A percentile compares a stretch with the other conserved stretches of the same genome.
phyloP scores from a whole-genome alignment of 257 asterid genomes.

The Oldenlandia corymbosa region DNA sequence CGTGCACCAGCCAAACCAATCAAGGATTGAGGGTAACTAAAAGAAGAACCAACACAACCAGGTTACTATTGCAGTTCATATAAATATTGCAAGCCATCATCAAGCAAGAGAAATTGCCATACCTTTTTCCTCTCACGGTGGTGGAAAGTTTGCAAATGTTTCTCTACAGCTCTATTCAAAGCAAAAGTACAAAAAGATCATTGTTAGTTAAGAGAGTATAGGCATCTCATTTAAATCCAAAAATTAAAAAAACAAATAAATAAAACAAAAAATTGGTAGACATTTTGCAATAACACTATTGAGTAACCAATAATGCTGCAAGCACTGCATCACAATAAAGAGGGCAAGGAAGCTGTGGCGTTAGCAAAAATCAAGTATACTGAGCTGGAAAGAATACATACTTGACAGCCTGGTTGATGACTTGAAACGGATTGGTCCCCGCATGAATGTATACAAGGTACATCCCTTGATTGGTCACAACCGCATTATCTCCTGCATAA shows the following conservation, averaged over 20 bases:
- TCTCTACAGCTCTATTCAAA: conserved; percentile 68
- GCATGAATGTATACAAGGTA: conserved; percentile 84
- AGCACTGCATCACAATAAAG: background rate
- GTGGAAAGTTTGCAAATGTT: conserved; percentile 85
- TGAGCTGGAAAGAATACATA: conserved; percentile 30
- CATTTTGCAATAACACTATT: no score
- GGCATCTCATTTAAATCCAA: background rate
- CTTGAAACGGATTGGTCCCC: conserved; percentile 91
- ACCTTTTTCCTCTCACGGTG: conserved; percentile 88
- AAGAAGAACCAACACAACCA: conserved; percentile 10
- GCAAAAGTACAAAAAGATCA: background rate
- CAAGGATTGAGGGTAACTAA: conserved; percentile 75
- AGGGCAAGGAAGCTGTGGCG: no score
- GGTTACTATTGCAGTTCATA: background rate
- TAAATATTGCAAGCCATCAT: conserved; percentile 1
- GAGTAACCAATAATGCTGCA: background rate
- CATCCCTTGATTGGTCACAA: conserved; percentile 86
- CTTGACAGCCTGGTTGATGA: conserved; percentile 89
- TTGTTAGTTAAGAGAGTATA: background rate
- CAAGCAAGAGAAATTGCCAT: conserved; percentile 14
- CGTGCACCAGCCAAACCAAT: conserved; percentile 99
- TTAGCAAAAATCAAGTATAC: background rate
- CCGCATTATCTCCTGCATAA: conserved; percentile 80
- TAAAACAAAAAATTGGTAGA: no score
- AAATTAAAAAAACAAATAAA: background rate